Conservation (phyloP, 345 rosid genomes). For the Limnanthes douglasii region DNA sequence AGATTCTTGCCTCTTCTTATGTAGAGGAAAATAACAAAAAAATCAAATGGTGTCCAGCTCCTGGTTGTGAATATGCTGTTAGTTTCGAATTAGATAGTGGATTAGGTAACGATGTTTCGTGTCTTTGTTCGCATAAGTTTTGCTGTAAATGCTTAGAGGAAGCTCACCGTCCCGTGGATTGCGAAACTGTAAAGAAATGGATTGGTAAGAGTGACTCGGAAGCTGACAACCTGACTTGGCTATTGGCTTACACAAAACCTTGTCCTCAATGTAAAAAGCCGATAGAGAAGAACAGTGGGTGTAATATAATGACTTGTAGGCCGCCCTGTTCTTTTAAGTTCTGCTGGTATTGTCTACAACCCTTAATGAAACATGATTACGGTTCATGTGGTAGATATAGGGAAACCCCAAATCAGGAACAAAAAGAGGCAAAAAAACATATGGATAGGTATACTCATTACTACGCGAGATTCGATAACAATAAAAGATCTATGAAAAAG, state of each 20-base stretch:
- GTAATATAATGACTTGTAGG: slow-evolving; percentile 16
- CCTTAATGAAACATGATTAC: neutral
- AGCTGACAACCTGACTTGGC: slow-evolving; percentile 14
- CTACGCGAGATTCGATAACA: slow-evolving; percentile 21
- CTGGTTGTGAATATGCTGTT: slow-evolving; percentile 15
- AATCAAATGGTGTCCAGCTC: slow-evolving; percentile 27
- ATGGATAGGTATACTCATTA: too few species aligned
- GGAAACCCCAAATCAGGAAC: neutral
- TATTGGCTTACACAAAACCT: slow-evolving; percentile 16
- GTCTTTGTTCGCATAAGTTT: slow-evolving; percentile 14
- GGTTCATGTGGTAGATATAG: neutral
- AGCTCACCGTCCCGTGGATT: slow-evolving; percentile 16
- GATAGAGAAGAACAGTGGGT: slow-evolving; percentile 20
- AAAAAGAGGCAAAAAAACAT: neutral
- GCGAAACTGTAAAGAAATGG: slow-evolving; percentile 20
- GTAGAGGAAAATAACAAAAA: too few species aligned
- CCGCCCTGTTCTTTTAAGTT: slow-evolving; percentile 8
- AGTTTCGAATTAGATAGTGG: too few species aligned
- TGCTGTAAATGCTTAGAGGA: too few species aligned
- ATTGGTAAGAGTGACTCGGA: slow-evolving; percentile 14
- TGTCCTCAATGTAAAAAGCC: slow-evolving; percentile 24
- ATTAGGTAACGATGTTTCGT: slow-evolving; percentile 5
- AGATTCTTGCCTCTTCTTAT: slow-evolving; percentile 13
- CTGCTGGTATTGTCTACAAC: slow-evolving; percentile 23
- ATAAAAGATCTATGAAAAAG: slow-evolving; percentile 9